These are phyloP conservation scores for Rubroboletus pulcherrimus DNA, from an alignment of 768 basidiomycete species.

Conservation along the genomic window DNA sequence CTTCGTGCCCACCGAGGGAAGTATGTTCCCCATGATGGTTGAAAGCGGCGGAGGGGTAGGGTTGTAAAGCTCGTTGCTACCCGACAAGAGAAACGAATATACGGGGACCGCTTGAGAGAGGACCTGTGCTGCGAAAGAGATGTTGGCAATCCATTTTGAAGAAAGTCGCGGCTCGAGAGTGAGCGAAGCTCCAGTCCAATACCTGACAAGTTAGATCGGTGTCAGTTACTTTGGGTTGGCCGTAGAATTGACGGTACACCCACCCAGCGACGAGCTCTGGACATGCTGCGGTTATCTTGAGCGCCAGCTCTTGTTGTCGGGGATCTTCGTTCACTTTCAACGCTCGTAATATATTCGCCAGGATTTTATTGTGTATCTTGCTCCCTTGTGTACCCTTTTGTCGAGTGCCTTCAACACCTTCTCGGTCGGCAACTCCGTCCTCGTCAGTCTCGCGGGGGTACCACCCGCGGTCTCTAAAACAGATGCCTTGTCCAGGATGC, in stretches of 20 bases:
- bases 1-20: conserved; percentile 73
- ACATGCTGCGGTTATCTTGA: conserved; percentile 76
- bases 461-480: conserved; percentile 89
- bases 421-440: conserved; percentile 36
- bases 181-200: conserved; percentile 64
- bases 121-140: conserved; percentile 76
- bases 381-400: conserved; percentile 31
- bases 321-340: conserved; percentile 88
- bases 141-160: conserved; percentile 88
- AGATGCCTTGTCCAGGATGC: conserved; percentile 77
- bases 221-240: conserved; percentile 11
- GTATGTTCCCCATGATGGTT: conserved; percentile 68
- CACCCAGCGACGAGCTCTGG: conserved; percentile 84
- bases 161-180: conserved; percentile 85
- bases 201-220: conserved; percentile 41
- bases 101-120: conserved; percentile 73
- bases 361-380: conserved; percentile 77
- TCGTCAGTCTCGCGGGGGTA: conserved; percentile 66
- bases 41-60: conserved; percentile 73
- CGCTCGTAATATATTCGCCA: conserved; percentile 66
- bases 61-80: conserved; percentile 46
- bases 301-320: conserved; percentile 77
- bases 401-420: conserved; percentile 32
- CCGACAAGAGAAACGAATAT: conserved; percentile 54
- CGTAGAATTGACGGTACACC: conserved; percentile 16